These are phyloP conservation scores for Pythium aristosporum DNA, from an alignment of 352 stramenopile genomes.

Conservation along the genomic window DNA sequence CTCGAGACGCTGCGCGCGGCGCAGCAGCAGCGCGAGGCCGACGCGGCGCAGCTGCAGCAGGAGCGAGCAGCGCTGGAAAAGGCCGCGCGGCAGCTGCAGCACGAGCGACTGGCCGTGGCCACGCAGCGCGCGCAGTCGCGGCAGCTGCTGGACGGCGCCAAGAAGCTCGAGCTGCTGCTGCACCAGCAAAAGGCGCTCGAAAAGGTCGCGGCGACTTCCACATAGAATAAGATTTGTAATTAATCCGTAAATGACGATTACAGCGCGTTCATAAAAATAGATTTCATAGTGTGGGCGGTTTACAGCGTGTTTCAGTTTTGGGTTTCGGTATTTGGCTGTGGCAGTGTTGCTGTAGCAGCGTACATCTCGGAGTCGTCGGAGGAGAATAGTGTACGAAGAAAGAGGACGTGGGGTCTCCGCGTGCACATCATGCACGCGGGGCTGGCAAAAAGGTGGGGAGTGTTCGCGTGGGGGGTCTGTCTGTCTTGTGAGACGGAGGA, in stretches of 20 bases:
- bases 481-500: background rate
- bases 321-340: background rate
- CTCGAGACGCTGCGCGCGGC: conserved; percentile 39
- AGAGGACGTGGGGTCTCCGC: conserved; percentile 3
- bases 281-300: conserved; percentile 24
- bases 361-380: conserved; percentile 3
- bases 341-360: background rate
- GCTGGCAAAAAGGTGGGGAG: background rate
- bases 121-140: conserved; percentile 78
- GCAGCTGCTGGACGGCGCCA: conserved; percentile 67
- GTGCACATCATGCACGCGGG: conserved; percentile 22
- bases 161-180: conserved; percentile 59
- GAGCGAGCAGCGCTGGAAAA: conserved; percentile 55
- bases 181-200: conserved; percentile 49
- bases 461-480: background rate
- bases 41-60: conserved; percentile 35
- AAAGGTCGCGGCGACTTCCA: conserved; percentile 11
- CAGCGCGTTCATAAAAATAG: conserved; percentile 22
- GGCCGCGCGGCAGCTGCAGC: conserved; percentile 53
- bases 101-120: conserved; percentile 63
- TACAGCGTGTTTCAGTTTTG: conserved; percentile 22
- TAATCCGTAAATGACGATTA: background rate
- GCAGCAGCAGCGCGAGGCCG: conserved; percentile 40
- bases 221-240: background rate
- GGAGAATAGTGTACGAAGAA: conserved; percentile 19